Evolutionary conservation across 2,329 filamentous ascomycete genomes (phyloP).

Genomic region (Drechmeria coniospora): DNA sequence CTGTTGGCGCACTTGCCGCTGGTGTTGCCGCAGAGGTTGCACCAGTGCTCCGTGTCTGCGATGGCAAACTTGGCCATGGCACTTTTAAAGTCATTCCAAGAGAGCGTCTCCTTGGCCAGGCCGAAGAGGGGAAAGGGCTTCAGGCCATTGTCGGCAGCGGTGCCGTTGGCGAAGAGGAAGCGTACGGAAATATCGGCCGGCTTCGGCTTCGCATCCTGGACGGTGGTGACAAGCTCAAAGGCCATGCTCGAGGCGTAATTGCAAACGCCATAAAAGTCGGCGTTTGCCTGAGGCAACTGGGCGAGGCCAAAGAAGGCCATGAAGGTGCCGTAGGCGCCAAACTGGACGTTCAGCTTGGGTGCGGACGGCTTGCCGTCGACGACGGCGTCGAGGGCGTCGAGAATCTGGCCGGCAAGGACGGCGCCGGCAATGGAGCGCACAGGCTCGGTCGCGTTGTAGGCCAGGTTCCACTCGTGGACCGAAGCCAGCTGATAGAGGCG

Average conservation of each 20-base stretch:
- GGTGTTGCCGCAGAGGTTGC: constrained; percentile 56
- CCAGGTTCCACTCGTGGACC: constrained; percentile 66
- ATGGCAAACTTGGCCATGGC: constrained; percentile 54
- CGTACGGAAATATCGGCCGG: constrained; percentile 37
- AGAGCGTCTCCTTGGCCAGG: constrained; percentile 34
- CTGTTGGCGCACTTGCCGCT: constrained; percentile 46
- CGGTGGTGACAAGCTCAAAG: constrained; percentile 55
- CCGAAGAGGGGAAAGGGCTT: constrained; percentile 44
- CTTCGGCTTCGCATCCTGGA: constrained; percentile 29
- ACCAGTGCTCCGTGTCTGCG: constrained; percentile 53
- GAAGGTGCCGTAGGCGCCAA: constrained; percentile 47
- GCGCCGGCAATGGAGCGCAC: constrained; percentile 42
- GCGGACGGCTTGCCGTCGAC: constrained; percentile 21
- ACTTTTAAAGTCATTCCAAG: constrained; percentile 53
- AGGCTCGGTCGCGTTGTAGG: constrained; percentile 62
- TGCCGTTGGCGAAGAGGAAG: constrained; percentile 47
- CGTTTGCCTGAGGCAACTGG: constrained; percentile 31
- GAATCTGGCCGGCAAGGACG: constrained; percentile 39
- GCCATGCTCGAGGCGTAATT: constrained; percentile 72
- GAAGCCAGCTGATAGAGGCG: constrained; percentile 63
- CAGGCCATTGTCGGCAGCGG: constrained; percentile 35
- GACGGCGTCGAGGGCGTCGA: constrained; percentile 37
- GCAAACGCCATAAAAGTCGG: constrained; percentile 60
- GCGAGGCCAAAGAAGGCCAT: constrained; percentile 48
- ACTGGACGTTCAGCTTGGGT: constrained; percentile 34